A percentile compares a stretch with the other conserved stretches of the same genome.
phyloP scores from a whole-genome alignment of 2,329 filamentous ascomycete species.

The Aspergillus pseudonomiae region DNA sequence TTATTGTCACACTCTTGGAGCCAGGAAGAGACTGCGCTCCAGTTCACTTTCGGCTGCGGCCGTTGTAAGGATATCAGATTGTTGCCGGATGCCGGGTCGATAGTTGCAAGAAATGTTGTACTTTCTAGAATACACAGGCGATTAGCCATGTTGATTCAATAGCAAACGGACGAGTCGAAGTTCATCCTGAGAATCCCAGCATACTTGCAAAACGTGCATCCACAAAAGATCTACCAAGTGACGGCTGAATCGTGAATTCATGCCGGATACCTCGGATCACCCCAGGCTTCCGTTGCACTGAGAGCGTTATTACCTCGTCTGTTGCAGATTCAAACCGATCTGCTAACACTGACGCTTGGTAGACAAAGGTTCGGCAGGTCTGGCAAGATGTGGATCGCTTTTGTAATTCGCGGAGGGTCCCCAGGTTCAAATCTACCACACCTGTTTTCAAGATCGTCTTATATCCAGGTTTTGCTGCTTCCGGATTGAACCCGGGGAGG shows the following conservation, averaged over 20 bases:
- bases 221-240: too few species aligned
- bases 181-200: background rate
- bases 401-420: background rate
- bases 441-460: too few species aligned
- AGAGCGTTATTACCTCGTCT: too few species aligned
- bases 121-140: background rate
- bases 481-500: too few species aligned
- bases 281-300: too few species aligned
- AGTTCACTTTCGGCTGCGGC: background rate
- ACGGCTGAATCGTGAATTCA: too few species aligned
- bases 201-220: too few species aligned
- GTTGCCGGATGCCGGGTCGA: background rate
- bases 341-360: background rate
- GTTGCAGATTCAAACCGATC: background rate
- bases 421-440: too few species aligned
- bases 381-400: background rate
- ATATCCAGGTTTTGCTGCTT: too few species aligned
- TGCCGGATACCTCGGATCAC: too few species aligned
- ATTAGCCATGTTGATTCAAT: background rate
- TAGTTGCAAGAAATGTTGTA: background rate
- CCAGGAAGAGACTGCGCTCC: background rate
- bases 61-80: background rate
- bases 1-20: background rate
- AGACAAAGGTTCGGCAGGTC: background rate
- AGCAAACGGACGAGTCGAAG: background rate